These are phyloP conservation scores for Cladosporium colombiae DNA, from an alignment of 2,329 filamentous ascomycete genomes.

Conservation along the genomic window DNA sequence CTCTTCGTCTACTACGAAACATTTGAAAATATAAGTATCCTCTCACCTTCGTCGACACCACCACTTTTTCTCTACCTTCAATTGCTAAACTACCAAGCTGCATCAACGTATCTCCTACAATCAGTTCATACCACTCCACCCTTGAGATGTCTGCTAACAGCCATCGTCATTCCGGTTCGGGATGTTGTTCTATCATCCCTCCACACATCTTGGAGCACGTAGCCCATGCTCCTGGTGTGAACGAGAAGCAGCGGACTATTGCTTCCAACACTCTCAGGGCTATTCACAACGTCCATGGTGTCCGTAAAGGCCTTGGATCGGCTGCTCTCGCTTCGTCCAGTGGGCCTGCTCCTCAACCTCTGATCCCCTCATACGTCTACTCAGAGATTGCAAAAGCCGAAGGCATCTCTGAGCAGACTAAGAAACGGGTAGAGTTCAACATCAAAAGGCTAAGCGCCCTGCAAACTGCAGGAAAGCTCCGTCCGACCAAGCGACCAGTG, in stretches of 20 bases:
- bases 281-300: neutral
- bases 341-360: neutral
- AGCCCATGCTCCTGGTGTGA: neutral
- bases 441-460: neutral
- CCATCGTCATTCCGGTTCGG: neutral
- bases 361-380: slow-evolving; percentile 8
- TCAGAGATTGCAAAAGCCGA: slow-evolving; percentile 7
- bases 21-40: neutral
- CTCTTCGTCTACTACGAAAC: neutral
- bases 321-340: neutral
- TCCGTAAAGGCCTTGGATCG: neutral
- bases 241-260: neutral
- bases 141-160: neutral
- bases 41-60: neutral
- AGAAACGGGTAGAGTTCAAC: neutral
- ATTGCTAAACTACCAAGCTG: neutral
- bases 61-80: neutral
- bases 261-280: slow-evolving; percentile 2
- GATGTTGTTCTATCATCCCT: slow-evolving; percentile 2
- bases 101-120: neutral
- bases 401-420: slow-evolving; percentile 1
- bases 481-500: neutral
- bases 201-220: slow-evolving; percentile 11
- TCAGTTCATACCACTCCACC: neutral
- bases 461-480: neutral